These are phyloP conservation scores for Aspergillus fumigatus DNA, from an alignment of 2,329 filamentous ascomycete genomes.

Conservation along the genomic window DNA sequence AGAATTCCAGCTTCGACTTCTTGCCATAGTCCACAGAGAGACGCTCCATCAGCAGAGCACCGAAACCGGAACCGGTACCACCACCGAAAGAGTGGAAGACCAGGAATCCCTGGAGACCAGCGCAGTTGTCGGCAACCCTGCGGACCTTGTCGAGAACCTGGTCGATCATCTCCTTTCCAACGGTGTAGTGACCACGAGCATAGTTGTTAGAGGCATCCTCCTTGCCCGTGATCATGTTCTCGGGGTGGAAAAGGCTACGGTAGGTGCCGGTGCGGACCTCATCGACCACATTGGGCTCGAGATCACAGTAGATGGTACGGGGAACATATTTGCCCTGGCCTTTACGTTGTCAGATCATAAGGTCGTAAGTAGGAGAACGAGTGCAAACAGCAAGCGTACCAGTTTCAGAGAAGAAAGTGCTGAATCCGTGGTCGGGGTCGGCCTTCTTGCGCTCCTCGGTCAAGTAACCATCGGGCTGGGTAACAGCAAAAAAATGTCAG, in stretches of 20 bases:
- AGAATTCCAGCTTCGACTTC: constrained; percentile 99
- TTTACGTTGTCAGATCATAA: constrained; percentile 36
- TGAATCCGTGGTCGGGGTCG: constrained; percentile 95
- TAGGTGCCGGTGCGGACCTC: constrained; percentile 98
- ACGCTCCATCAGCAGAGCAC: constrained; percentile 97
- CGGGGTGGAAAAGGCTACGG: constrained; percentile 95
- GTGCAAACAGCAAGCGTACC: constrained; percentile 55
- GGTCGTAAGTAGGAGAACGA: neutral
- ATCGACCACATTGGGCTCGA: constrained; percentile 98
- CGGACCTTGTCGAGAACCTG: constrained; percentile 96
- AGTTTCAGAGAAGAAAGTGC: constrained; percentile 99
- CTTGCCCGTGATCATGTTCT: constrained; percentile 99
- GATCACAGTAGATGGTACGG: constrained; percentile 98
- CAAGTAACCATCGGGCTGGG: constrained; percentile 93
- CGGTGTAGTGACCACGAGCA: constrained; percentile 98
- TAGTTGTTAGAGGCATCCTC: constrained; percentile 99
- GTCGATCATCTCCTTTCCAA: constrained; percentile 99
- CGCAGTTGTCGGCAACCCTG: constrained; percentile 95
- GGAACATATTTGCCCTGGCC: constrained; percentile 98
- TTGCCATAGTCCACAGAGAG: constrained; percentile 99
- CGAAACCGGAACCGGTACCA: constrained; percentile 97
- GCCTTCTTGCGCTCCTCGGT: constrained; percentile 95
- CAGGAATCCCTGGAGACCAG: constrained; percentile 96
- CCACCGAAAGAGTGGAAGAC: constrained; percentile 99
- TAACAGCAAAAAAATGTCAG: constrained; percentile 16